A percentile compares a stretch with the other conserved stretches of the same genome.
Conservation (phyloP, 1,284 basidiomycete species). For the Fomitopsis pinicola region DNA sequence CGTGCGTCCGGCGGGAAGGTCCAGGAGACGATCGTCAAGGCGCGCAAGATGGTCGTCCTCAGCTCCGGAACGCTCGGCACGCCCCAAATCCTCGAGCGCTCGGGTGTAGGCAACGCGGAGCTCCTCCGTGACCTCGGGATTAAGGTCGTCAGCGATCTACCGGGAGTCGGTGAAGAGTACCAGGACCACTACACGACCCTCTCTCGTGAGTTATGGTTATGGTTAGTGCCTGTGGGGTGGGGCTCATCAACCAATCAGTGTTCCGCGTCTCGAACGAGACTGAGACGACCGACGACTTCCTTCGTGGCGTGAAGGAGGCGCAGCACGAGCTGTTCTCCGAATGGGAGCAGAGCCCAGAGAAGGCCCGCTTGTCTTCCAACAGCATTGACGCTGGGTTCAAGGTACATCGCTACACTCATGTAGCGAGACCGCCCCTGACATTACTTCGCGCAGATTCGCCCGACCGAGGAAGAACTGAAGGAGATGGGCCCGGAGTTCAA, state of each 20-base stretch:
- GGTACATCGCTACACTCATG: constrained; percentile 27
- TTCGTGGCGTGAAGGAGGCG: constrained; percentile 57
- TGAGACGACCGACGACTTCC: constrained; percentile 61
- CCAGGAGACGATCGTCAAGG: constrained; percentile 58
- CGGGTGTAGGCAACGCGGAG: constrained; percentile 56
- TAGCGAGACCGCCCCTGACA: not conserved
- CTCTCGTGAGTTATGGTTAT: constrained; percentile 36
- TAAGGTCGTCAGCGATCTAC: constrained; percentile 63
- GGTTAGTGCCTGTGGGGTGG: not conserved
- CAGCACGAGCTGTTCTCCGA: constrained; percentile 60
- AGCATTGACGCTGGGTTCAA: constrained; percentile 73
- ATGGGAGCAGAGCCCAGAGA: constrained; percentile 68
- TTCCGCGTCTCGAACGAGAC: constrained; percentile 66
- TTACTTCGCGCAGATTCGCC: constrained; percentile 45
- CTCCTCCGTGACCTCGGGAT: constrained; percentile 53
- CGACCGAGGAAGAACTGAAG: constrained; percentile 61
- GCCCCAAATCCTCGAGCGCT: constrained; percentile 68
- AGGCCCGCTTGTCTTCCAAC: constrained; percentile 64
- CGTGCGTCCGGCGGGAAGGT: constrained; percentile 48
- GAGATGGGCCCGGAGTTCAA: constrained; percentile 77
- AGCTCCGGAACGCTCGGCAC: constrained; percentile 66
- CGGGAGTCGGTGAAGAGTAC: constrained; percentile 69
- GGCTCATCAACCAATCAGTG: constrained; percentile 32
- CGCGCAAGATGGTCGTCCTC: constrained; percentile 61
- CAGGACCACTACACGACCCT: constrained; percentile 73